Percentiles rank a stretch among this genome's conserved stretches.
These are phyloP conservation scores for Colletotrichum sp. DNA, from an alignment of 2,329 filamentous ascomycete species.

Conservation along the genomic window DNA sequence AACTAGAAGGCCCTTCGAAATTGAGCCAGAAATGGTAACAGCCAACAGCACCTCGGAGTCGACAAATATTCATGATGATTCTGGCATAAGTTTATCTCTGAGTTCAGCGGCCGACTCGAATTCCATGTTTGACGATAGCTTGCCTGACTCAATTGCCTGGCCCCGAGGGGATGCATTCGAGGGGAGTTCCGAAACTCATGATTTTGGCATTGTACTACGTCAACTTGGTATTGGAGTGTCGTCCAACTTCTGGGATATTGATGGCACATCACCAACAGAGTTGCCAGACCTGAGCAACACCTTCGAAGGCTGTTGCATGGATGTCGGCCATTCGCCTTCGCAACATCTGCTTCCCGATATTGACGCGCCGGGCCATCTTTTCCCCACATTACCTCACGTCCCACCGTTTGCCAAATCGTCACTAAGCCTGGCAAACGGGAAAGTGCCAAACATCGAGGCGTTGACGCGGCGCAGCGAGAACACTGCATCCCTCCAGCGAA, in stretches of 20 bases:
- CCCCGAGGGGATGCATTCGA: background rate
- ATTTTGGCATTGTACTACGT: background rate
- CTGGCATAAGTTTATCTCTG: background rate
- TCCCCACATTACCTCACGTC: background rate
- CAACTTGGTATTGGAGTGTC: background rate
- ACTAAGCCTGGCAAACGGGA: background rate
- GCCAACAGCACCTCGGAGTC: background rate
- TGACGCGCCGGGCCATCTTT: background rate
- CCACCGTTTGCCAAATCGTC: background rate
- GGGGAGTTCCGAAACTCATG: background rate
- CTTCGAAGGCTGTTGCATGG: background rate
- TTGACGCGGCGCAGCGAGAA: background rate
- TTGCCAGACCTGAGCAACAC: background rate
- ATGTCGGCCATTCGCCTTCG: too few species aligned
- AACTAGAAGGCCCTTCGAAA: background rate
- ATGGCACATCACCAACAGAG: background rate
- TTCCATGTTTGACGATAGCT: background rate
- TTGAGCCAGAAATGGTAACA: background rate
- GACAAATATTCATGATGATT: background rate
- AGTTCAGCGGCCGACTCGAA: background rate
- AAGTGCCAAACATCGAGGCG: background rate
- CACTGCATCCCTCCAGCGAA: background rate
- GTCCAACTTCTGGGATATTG: background rate
- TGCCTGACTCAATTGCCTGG: background rate
- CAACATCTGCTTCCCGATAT: too few species aligned